Percentiles rank a stretch among this genome's conserved stretches.
Conservation (phyloP, 345 rosid species). For the Eucalyptus microcorys region DNA sequence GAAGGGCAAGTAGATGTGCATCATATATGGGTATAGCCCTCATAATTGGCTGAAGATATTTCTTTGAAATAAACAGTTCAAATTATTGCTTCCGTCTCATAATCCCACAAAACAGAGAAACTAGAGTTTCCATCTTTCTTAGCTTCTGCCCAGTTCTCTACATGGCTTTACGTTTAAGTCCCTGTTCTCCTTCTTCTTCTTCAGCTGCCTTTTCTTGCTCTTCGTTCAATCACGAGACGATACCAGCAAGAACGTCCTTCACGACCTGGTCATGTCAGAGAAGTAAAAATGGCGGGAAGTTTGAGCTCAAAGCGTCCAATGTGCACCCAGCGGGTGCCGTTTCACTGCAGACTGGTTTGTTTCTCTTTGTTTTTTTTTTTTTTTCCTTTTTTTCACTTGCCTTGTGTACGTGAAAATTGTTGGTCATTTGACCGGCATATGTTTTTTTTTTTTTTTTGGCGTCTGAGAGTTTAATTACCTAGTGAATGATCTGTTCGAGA, state of each 20-base stretch:
- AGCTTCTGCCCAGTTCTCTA: not conserved
- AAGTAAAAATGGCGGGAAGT: not conserved
- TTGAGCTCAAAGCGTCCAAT: conserved; percentile 7
- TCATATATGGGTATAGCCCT: not conserved
- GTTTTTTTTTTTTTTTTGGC: not conserved
- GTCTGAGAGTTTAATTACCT: not conserved
- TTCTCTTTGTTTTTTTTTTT: rapidly evolving
- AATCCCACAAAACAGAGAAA: not conserved
- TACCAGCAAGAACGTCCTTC: not conserved
- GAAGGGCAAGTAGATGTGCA: not conserved
- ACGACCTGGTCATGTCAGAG: not conserved
- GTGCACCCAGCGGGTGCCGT: not conserved
- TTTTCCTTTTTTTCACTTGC: not conserved
- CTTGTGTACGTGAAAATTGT: not conserved
- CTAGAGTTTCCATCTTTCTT: not conserved
- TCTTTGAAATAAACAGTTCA: not conserved
- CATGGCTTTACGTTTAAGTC: conserved; percentile 8
- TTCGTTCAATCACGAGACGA: not conserved
- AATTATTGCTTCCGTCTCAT: not conserved
- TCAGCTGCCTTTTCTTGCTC: not conserved
- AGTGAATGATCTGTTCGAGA: not conserved
- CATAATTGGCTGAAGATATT: not conserved
- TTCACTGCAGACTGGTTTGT: conserved; percentile 12
- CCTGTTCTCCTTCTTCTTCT: conserved; percentile 2
- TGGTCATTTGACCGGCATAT: not conserved